phyloP scores from a whole-genome alignment of 176 grass and related monocot species.

The Ampelocalamus luodianensis region DNA sequence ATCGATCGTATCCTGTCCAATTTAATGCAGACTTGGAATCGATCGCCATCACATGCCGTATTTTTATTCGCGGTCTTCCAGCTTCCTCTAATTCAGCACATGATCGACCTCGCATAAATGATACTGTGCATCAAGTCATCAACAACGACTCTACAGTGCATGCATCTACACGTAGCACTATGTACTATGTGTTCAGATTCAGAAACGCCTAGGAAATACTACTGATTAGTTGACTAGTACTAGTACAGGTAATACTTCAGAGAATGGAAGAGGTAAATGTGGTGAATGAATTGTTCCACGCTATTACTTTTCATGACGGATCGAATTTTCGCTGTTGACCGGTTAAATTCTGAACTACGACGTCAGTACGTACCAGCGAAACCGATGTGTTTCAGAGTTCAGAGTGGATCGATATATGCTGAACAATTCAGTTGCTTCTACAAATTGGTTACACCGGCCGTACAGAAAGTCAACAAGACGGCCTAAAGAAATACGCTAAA shows the following conservation, averaged over 20 bases:
- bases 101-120: not conserved
- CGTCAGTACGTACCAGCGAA: not conserved
- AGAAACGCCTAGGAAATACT: not conserved
- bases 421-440: slow-evolving; percentile 45
- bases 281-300: not conserved
- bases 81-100: not conserved
- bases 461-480: slow-evolving; percentile 37
- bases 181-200: not conserved
- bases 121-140: not conserved
- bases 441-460: slow-evolving; percentile 24
- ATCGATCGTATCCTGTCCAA: not conserved
- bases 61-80: not conserved
- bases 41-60: not conserved
- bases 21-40: not conserved
- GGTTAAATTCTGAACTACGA: not conserved
- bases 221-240: not conserved
- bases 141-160: not conserved
- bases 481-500: not conserved
- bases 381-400: not conserved
- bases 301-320: not conserved
- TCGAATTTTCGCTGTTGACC: not conserved
- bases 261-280: not conserved
- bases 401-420: not conserved
- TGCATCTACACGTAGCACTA: not conserved
- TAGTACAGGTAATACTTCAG: not conserved